A percentile compares a stretch with the other conserved stretches of the same genome.
Evolutionary conservation across 2,329 filamentous ascomycete genomes (phyloP).

Genomic region (Pezizomycotina sp.): DNA sequence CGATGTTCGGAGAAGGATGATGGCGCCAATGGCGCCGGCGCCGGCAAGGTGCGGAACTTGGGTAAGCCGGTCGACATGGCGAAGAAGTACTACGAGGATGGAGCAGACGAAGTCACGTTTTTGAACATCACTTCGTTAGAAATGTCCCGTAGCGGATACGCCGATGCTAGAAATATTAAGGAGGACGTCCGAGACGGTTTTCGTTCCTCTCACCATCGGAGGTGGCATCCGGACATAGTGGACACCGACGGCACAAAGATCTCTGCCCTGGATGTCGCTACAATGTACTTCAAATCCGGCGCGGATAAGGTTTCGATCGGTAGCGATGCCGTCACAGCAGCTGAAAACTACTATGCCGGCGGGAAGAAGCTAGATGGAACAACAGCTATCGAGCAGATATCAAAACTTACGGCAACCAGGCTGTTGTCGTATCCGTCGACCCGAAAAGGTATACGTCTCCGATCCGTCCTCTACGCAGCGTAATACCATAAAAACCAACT

Average conservation of each 20-base stretch:
- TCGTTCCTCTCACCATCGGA: slow-evolving; percentile 88
- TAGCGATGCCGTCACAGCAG: slow-evolving; percentile 80
- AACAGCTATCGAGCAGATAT: slow-evolving; percentile 92
- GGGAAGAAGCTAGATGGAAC: slow-evolving; percentile 55
- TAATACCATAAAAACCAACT: slow-evolving; percentile 56
- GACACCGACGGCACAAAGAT: slow-evolving; percentile 75
- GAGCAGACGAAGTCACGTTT: slow-evolving; percentile 92
- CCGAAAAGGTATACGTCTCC: slow-evolving; percentile 77
- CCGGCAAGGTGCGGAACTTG: slow-evolving; percentile 57
- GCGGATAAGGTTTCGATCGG: slow-evolving; percentile 97
- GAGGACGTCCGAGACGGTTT: slow-evolving; percentile 73
- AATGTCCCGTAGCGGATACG: slow-evolving; percentile 77
- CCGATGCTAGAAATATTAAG: slow-evolving; percentile 93
- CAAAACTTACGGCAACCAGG: slow-evolving; percentile 82
- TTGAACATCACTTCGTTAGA: slow-evolving; percentile 95
- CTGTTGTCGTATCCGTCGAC: slow-evolving; percentile 88
- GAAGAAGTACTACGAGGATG: slow-evolving; percentile 83
- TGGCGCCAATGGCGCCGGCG: slow-evolving; percentile 33
- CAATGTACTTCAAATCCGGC: slow-evolving; percentile 91
- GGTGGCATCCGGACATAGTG: slow-evolving; percentile 87
- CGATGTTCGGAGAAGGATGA: slow-evolving; percentile 80
- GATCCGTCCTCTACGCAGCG: slow-evolving; percentile 52
- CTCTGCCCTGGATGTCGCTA: slow-evolving; percentile 82
- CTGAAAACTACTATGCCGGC: slow-evolving; percentile 59
- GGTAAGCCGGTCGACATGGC: slow-evolving; percentile 96